Conservation (phyloP, 2,329 filamentous ascomycete species). For the Lachnellula arida region DNA sequence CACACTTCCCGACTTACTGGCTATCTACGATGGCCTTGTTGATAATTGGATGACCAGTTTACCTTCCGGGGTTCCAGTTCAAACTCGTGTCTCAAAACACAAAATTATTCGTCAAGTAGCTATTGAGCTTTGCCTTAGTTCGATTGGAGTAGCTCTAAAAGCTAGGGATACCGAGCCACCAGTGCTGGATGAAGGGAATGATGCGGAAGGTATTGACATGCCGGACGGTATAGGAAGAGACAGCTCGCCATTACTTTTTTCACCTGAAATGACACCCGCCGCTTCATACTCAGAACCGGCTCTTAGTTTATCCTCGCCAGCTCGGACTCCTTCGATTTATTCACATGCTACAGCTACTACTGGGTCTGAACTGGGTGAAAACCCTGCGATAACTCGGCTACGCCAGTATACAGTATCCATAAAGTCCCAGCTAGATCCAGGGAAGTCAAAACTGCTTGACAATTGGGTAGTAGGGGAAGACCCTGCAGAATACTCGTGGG, state of each 20-base stretch:
- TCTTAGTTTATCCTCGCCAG: neutral
- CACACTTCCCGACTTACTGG: slow-evolving; percentile 16
- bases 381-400: slow-evolving; percentile 32
- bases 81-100: slow-evolving; percentile 26
- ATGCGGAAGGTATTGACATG: slow-evolving; percentile 2
- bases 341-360: slow-evolving; percentile 20
- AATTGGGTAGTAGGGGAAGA: slow-evolving; percentile 35
- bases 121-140: slow-evolving; percentile 29
- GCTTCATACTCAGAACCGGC: slow-evolving; percentile 14
- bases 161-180: neutral
- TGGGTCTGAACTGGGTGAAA: slow-evolving; percentile 23
- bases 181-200: neutral
- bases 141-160: slow-evolving; percentile 25
- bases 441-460: slow-evolving; percentile 29
- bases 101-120: slow-evolving; percentile 27
- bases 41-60: slow-evolving; percentile 29
- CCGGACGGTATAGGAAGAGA: slow-evolving; percentile 4
- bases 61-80: slow-evolving; percentile 20
- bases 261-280: slow-evolving; percentile 16
- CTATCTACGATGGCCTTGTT: slow-evolving; percentile 29
- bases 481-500: slow-evolving; percentile 33
- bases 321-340: slow-evolving; percentile 25
- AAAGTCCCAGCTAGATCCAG: slow-evolving; percentile 24
- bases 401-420: slow-evolving; percentile 34
- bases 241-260: slow-evolving; percentile 17